Percentiles rank a stretch among this genome's conserved stretches.
Evolutionary conservation across 345 rosid species (phyloP).

Genomic region (Brassica nigra): DNA sequence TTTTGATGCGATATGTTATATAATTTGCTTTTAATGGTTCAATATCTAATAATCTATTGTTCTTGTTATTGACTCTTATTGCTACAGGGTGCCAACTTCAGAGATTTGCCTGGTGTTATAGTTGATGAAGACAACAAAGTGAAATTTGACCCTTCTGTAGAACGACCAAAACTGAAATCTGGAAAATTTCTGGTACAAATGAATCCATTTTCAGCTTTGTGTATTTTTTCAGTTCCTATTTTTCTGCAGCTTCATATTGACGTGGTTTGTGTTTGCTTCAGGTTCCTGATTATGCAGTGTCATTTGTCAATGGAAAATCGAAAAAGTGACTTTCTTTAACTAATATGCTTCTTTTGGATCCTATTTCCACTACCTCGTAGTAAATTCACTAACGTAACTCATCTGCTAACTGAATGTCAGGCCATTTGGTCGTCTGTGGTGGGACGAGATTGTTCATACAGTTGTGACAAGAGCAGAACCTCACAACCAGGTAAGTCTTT

Average conservation of each 20-base stretch:
- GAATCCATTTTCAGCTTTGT: background rate
- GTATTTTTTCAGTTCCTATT: background rate
- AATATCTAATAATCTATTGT: background rate
- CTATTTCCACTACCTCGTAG: background rate
- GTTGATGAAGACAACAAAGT: constrained; percentile 41
- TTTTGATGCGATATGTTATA: background rate
- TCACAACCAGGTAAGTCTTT: background rate
- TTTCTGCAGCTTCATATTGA: background rate
- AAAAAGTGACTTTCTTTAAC: constrained; percentile 34
- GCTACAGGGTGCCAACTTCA: constrained; percentile 44
- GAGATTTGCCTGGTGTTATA: constrained; percentile 45
- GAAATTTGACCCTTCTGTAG: constrained; percentile 28
- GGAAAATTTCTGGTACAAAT: constrained; percentile 45
- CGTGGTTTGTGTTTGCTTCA: background rate
- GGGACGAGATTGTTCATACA: constrained; percentile 9
- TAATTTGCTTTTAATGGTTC: background rate
- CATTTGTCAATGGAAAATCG: constrained; percentile 2
- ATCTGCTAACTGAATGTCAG: constrained; percentile 6
- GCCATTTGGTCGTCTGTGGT: constrained; percentile 8
- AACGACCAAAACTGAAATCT: constrained; percentile 42
- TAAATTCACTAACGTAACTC: background rate
- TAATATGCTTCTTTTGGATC: background rate
- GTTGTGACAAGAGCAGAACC: constrained; percentile 17
- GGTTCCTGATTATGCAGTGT: constrained; percentile 55
- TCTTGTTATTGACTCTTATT: background rate